A percentile compares a stretch with the other conserved stretches of the same genome.
phyloP scores from a whole-genome alignment of 306 rosid species.

The Trifolium dubium region DNA sequence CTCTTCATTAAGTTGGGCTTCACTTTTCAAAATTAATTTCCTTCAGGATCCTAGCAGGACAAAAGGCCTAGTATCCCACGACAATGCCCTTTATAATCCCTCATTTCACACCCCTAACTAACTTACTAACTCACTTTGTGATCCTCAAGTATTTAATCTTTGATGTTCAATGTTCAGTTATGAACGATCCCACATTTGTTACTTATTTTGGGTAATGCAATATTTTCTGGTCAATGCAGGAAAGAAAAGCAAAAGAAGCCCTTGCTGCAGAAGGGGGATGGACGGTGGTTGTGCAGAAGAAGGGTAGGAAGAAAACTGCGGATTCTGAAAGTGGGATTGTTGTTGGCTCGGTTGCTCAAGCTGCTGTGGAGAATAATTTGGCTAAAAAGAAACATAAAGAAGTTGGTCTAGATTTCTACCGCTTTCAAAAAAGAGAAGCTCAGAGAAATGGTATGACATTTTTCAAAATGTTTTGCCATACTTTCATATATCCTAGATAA shows the following conservation, averaged over 20 bases:
- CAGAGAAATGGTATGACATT: conserved; percentile 74
- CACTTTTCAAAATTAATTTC: conserved; percentile 1
- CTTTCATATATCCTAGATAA: not conserved
- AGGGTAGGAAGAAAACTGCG: conserved; percentile 87
- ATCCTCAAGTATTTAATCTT: not conserved
- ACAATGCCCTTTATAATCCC: not conserved
- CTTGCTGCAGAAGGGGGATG: conserved; percentile 84
- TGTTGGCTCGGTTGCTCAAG: conserved; percentile 84
- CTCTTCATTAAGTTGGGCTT: not conserved
- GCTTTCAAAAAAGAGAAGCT: conserved; percentile 89
- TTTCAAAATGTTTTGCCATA: not conserved
- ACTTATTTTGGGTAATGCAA: conserved; percentile 8
- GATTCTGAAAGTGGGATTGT: conserved; percentile 82
- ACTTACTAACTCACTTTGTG: not conserved
- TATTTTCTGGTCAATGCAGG: conserved; percentile 55
- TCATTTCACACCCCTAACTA: not conserved
- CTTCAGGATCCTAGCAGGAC: not conserved
- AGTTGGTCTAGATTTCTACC: conserved; percentile 77
- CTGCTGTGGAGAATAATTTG: conserved; percentile 63
- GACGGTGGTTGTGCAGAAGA: conserved; percentile 85
- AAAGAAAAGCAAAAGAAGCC: conserved; percentile 73
- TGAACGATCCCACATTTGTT: conserved; percentile 17
- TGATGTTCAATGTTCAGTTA: not conserved
- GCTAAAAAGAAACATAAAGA: conserved; percentile 69
- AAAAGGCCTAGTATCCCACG: not conserved